phyloP scores from a whole-genome alignment of 805 yeast species.

The Ogataea minuta region DNA sequence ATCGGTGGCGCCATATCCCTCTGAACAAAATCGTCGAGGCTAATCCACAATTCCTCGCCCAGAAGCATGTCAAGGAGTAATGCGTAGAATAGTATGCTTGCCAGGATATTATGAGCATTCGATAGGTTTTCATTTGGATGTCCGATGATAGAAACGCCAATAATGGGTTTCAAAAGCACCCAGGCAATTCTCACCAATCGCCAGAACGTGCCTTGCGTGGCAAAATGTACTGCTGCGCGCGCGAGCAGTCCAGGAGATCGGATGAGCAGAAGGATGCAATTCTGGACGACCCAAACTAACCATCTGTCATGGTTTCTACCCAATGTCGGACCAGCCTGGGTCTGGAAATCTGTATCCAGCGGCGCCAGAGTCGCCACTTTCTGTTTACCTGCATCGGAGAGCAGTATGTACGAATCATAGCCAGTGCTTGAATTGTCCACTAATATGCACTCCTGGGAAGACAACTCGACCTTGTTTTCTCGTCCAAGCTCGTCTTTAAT shows the following conservation, averaged over 20 bases:
- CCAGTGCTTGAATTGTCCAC: constrained; percentile 32
- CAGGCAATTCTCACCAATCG: constrained; percentile 11
- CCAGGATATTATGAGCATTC: no score
- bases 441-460: constrained; percentile 42
- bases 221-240: constrained; percentile 11
- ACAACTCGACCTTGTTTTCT: constrained; percentile 24
- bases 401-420: constrained; percentile 37
- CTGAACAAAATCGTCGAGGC: not conserved
- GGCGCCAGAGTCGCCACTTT: constrained; percentile 24
- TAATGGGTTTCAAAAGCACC: constrained; percentile 7
- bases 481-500: constrained; percentile 17
- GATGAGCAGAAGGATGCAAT: not conserved
- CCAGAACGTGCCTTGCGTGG: constrained; percentile 17
- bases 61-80: not conserved
- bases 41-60: not conserved
- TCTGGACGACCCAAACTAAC: not conserved
- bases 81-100: no score
- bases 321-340: not conserved
- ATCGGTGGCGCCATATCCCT: not conserved
- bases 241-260: not conserved
- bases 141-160: constrained; percentile 4
- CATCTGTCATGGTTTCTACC: not conserved
- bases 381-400: constrained; percentile 38
- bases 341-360: constrained; percentile 9
- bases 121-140: not conserved